phyloP scores from a whole-genome alignment of 163 green algal species.

The Prototheca stagnorum region DNA sequence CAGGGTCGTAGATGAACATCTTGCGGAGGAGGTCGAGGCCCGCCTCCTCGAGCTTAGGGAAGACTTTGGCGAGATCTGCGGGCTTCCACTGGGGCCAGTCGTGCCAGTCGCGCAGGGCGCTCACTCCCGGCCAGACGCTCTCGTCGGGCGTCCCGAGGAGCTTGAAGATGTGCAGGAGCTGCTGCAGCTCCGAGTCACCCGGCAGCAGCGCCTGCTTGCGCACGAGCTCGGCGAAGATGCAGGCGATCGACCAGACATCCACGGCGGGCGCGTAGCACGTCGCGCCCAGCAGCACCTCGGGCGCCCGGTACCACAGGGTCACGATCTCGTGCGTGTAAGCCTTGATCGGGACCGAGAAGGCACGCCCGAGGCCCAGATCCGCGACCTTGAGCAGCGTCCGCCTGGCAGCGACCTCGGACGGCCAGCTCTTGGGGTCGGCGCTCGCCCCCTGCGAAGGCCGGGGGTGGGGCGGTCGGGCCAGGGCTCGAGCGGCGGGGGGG shows the following conservation, averaged over 20 bases:
- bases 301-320: constrained; percentile 95
- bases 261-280: constrained; percentile 91
- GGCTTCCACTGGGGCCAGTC: constrained; percentile 86
- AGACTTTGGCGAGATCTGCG: constrained; percentile 60
- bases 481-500: no score
- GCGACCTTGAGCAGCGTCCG: constrained; percentile 80
- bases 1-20: constrained; percentile 85
- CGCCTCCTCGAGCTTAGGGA: constrained; percentile 57
- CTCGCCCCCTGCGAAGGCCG: no score
- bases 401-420: background rate
- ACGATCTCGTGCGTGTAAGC: constrained; percentile 99
- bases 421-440: no score
- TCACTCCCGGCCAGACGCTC: constrained; percentile 83
- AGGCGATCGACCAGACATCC: constrained; percentile 96
- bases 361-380: constrained; percentile 85
- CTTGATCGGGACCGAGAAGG: constrained; percentile 94
- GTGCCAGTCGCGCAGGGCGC: constrained; percentile 88
- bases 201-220: constrained; percentile 86
- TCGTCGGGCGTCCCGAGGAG: constrained; percentile 90
- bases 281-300: constrained; percentile 90
- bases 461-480: background rate
- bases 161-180: constrained; percentile 99
- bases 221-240: constrained; percentile 96
- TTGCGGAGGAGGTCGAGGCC: constrained; percentile 76
- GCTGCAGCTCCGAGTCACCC: constrained; percentile 92